Percentiles rank a stretch among this genome's conserved stretches.
These are phyloP conservation scores for Fusarium sp. DNA, from an alignment of 2,329 filamentous ascomycete species.

Conservation along the genomic window DNA sequence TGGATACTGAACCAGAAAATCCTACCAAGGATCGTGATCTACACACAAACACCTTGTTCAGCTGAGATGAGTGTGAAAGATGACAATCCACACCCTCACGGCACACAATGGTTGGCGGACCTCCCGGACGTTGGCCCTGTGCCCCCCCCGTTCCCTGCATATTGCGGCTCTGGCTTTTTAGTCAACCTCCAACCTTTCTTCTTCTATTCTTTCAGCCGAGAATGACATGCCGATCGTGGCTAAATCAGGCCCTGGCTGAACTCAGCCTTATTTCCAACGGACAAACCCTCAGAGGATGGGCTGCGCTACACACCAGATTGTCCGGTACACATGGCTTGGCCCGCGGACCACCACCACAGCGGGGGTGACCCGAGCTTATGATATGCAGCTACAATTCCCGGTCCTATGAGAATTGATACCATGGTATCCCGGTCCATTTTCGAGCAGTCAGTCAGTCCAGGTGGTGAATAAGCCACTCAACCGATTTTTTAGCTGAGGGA, in stretches of 20 bases:
- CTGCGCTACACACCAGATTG: conserved; percentile 2
- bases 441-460: background rate
- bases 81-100: conserved; percentile 3
- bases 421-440: background rate
- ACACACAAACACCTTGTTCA: conserved; percentile 17
- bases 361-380: conserved; percentile 6
- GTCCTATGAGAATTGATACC: background rate
- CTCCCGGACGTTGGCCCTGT: background rate
- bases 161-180: conserved; percentile 25
- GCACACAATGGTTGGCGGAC: conserved; percentile 26
- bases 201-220: conserved; percentile 34
- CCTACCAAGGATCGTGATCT: conserved; percentile 10
- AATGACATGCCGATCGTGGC: conserved; percentile 34
- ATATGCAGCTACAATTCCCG: conserved; percentile 1
- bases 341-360: background rate
- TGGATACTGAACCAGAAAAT: conserved; percentile 6
- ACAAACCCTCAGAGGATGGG: conserved; percentile 1
- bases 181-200: conserved; percentile 15
- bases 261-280: conserved; percentile 35
- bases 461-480: conserved; percentile 24
- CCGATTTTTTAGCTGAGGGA: conserved; percentile 9
- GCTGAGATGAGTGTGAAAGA: conserved; percentile 22
- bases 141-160: conserved; percentile 24
- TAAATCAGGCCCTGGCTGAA: conserved; percentile 13
- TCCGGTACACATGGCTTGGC: background rate